Base-by-base conservation (phyloP, 2,329 filamentous ascomycete species). In the Aspergillus luchuensis region DNA sequence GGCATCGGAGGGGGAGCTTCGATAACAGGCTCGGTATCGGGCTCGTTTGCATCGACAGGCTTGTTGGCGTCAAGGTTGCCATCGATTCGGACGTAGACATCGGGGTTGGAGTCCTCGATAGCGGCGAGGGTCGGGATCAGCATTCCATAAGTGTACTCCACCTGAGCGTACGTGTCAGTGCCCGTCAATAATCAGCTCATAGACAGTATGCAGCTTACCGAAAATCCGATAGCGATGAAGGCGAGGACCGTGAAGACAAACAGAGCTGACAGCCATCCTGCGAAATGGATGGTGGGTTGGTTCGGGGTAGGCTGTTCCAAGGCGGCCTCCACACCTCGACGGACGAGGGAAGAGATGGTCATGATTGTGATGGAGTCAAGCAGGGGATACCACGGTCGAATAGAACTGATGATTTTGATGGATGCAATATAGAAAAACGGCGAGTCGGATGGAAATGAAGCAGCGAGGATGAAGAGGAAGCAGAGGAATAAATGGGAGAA, bases 51-150 rank as follows among this genome's bases (percentile, higher is more conserved):
- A 49, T 74, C 74, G 28, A 62, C 80, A 33, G 52, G 41, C 52
- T 70, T 71, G 36, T 70, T 71, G 3, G 71, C 67, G 48, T 74
- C 74, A 36, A 61, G 60, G 43, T 71, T 67, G 41, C 78, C 72
- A 63, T 83, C 79, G 67, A 85, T 81, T 55, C 82, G 77, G 57
- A 85, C 76, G 69, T 81, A 76, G 65, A 83, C 81, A 55, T 81
- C 81, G 25, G 82, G 81, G 65, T 82, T 78, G 39, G 84, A 81
- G 50, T 84, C 84, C 74, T 91, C 88, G 67, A 91, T 80, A 76
- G 87, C 86, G 63, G 86, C 81, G 45, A 91, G 81, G 5, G 85
- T 85, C 1, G 84, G 81, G 48, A 90, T 78, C 57, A 91, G 79
- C 59, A 82, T 75, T 58, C 83, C 83, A 65, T 87, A 83, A 48